Conservation (phyloP, 2,329 filamentous ascomycete species). For the Colletotrichum sp. region DNA sequence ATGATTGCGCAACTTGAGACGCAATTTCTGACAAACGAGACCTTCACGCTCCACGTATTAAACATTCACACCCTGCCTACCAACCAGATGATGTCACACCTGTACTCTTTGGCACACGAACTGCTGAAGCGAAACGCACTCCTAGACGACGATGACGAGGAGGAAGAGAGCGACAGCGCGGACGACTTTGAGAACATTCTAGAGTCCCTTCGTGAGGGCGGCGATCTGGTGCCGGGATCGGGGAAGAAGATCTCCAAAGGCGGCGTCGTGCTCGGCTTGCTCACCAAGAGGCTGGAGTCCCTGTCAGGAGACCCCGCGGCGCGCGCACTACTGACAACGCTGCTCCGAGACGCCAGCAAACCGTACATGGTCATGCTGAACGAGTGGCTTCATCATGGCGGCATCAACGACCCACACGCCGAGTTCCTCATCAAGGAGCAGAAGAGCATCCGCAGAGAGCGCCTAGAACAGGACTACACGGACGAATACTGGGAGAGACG, state of each 20-base stretch:
- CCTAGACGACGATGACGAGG: constrained; percentile 77
- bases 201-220: constrained; percentile 86
- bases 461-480: constrained; percentile 93
- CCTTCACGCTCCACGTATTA: constrained; percentile 91
- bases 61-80: constrained; percentile 92
- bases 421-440: constrained; percentile 97
- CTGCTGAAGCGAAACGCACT: constrained; percentile 87
- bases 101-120: constrained; percentile 88
- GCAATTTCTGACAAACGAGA: constrained; percentile 85
- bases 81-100: constrained; percentile 86
- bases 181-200: constrained; percentile 93
- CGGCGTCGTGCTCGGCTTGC: constrained; percentile 88
- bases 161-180: constrained; percentile 73
- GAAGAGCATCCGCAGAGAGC: constrained; percentile 90
- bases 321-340: constrained; percentile 77
- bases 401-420: constrained; percentile 89
- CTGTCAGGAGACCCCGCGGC: constrained; percentile 96
- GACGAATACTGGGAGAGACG: constrained; percentile 99
- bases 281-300: constrained; percentile 83
- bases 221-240: constrained; percentile 77
- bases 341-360: constrained; percentile 86
- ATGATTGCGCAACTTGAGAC: constrained; percentile 93
- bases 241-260: constrained; percentile 95
- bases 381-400: constrained; percentile 96
- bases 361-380: constrained; percentile 99